These are phyloP conservation scores for Acephala macrosclerotiorum DNA, from an alignment of 2,329 filamentous ascomycete species.

Conservation along the genomic window DNA sequence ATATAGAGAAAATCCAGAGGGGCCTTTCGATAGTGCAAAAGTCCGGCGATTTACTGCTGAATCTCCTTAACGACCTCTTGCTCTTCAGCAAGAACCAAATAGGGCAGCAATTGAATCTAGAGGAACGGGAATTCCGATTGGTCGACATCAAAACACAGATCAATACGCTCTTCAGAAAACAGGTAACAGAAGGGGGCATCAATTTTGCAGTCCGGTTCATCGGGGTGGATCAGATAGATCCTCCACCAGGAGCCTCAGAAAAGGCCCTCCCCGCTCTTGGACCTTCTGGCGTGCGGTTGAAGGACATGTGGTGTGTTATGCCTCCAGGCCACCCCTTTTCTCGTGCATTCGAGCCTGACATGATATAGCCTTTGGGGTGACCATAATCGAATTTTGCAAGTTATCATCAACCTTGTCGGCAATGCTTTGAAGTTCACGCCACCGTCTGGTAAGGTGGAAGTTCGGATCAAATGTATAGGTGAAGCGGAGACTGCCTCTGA, in stretches of 20 bases:
- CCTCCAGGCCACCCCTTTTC: background rate
- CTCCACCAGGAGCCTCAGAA: conserved; percentile 31
- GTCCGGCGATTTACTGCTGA: conserved; percentile 82
- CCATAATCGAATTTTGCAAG: conserved; percentile 86
- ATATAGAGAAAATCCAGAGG: conserved; percentile 78
- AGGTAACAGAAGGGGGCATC: conserved; percentile 82
- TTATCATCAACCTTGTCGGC: conserved; percentile 92
- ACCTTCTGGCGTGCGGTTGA: conserved; percentile 72
- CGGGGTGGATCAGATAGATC: conserved; percentile 51
- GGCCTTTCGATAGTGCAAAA: conserved; percentile 90
- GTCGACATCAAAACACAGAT: conserved; percentile 87
- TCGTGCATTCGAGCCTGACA: conserved; percentile 16
- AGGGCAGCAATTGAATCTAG: conserved; percentile 80
- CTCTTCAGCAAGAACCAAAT: conserved; percentile 97
- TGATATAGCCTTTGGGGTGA: conserved; percentile 80
- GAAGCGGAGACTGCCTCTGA: conserved; percentile 50
- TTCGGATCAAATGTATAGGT: conserved; percentile 77
- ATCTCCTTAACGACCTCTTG: conserved; percentile 86
- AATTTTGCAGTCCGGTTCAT: conserved; percentile 76
- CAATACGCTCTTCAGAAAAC: conserved; percentile 86
- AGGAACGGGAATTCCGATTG: conserved; percentile 85
- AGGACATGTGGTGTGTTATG: conserved; percentile 69
- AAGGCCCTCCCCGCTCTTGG: conserved; percentile 63
- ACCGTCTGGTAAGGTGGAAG: conserved; percentile 73
- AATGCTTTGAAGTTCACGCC: conserved; percentile 94